Base-by-base conservation (phyloP, 192 early-diverging fungal genomes). In the Coemansia sp. region DNA sequence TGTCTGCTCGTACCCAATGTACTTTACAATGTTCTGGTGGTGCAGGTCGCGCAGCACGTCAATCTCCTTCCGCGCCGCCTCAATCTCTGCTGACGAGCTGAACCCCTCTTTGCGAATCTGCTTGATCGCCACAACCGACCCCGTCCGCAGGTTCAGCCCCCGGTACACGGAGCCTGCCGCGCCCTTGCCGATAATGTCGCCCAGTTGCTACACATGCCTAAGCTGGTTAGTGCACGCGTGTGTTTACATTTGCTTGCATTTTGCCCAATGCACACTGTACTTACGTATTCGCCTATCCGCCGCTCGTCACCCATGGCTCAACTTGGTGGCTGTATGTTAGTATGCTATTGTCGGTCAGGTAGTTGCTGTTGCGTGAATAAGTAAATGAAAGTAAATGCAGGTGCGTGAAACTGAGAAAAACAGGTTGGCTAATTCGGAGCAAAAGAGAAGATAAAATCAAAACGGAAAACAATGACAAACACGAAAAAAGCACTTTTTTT, bases 1-100 rank as follows among this genome's bases (percentile, higher is more conserved):
- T 0, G 84, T 86, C 55, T 90, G 82, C 64, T 90, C 88, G 56
- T 83, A 92, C 31, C 91, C 94, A 73, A 82, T 73, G 62, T 85
- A 88, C 56, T 86, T 81, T 57, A 89, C 85, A 60, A 89, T 86
- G 48, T 88, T 87, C 48, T 65, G 62, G 56, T 88, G 87, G 59
- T 84, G 63, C 23, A 96, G 66, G 23, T 88, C 87, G 52, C 91
- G 88, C n/a, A 96, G 72, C 27, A 94, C 73, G 35, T 89, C 87
- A 1, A 96, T 92, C 67, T 96, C 94, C 58, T 90, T 54, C 83
- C 84, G 73, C 82, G 90, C 50, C 48, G 76, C 48, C 77, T 81
- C 58, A 69, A 83, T 58, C 77, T 84, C 51, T 81, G 85, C 54
- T 81, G 86, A 49, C 84, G 81, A 69, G 82, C 87, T 69, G 43